These are phyloP conservation scores for Taphrina wiesneri DNA, from an alignment of 1,139 yeast species.

Conservation along the genomic window DNA sequence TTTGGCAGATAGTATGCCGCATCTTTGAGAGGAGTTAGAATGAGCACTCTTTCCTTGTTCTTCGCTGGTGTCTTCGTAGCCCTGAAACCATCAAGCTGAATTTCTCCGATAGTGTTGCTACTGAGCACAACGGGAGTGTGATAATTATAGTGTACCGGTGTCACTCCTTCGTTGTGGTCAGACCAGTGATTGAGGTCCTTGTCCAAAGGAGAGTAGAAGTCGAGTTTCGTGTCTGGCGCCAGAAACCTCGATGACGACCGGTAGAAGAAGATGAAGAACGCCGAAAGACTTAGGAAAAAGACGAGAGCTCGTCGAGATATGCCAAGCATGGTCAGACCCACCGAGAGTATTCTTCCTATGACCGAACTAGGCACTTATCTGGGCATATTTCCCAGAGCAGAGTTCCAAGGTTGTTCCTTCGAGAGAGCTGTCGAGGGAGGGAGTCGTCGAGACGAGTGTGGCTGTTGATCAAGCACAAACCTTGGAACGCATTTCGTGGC, in stretches of 20 bases:
- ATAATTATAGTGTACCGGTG: slow-evolving; percentile 43
- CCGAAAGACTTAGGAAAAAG: not conserved
- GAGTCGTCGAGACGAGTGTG: no score
- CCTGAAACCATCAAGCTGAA: slow-evolving; percentile 52
- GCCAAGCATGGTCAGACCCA: not conserved
- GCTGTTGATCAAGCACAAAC: no score
- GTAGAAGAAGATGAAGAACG: slow-evolving; percentile 22
- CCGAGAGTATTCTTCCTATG: not conserved
- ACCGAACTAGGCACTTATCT: no score
- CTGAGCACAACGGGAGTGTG: slow-evolving; percentile 39
- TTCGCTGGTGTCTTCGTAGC: slow-evolving; percentile 53
- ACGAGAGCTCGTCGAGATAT: not conserved
- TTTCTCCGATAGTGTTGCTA: slow-evolving; percentile 46
- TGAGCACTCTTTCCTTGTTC: slow-evolving; percentile 65
- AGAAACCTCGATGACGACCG: slow-evolving; percentile 3
- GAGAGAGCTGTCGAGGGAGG: no score
- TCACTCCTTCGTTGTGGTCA: slow-evolving; percentile 39
- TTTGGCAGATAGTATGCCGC: slow-evolving; percentile 78
- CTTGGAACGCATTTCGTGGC: no score
- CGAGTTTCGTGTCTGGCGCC: slow-evolving; percentile 14
- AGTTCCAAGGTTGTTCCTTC: no score
- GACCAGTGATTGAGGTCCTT: slow-evolving; percentile 22
- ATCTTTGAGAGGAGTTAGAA: slow-evolving; percentile 76
- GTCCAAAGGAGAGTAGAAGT: slow-evolving; percentile 20
- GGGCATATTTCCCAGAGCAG: no score